These are phyloP conservation scores for Ensete glaucum DNA, from an alignment of 176 grass and related monocot genomes.

Conservation along the genomic window DNA sequence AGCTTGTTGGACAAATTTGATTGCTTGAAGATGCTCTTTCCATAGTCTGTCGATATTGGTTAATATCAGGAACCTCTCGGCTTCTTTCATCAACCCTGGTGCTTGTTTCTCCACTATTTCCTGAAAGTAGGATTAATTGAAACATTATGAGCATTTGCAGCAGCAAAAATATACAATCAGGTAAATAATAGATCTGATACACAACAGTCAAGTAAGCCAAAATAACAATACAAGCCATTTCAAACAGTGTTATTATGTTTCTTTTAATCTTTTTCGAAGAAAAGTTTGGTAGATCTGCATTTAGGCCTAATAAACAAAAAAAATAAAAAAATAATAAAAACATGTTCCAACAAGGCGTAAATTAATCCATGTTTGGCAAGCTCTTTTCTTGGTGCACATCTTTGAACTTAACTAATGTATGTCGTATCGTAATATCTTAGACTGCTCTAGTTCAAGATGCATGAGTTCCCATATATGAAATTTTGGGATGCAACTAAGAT, in stretches of 20 bases:
- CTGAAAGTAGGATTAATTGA: constrained; percentile 27
- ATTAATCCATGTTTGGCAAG: no score
- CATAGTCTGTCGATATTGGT: constrained; percentile 98
- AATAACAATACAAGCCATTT: no score
- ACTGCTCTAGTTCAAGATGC: neutral
- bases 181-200: neutral
- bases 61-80: constrained; percentile 85
- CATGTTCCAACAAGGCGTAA: no score
- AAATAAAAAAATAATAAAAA: neutral
- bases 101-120: constrained; percentile 84
- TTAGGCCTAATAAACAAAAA: neutral
- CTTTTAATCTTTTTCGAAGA: neutral
- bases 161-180: neutral
- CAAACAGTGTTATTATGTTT: no score
- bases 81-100: constrained; percentile 91
- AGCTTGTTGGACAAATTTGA: constrained; percentile 98
- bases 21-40: constrained; percentile 94
- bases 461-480: neutral
- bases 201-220: no score
- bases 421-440: neutral
- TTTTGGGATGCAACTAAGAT: neutral
- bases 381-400: neutral
- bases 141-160: neutral
- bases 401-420: neutral
- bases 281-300: neutral